Percentiles rank a stretch among this genome's conserved stretches.
These are phyloP conservation scores for Phytophthora sojae DNA, from an alignment of 352 stramenopile species.

Conservation along the genomic window DNA sequence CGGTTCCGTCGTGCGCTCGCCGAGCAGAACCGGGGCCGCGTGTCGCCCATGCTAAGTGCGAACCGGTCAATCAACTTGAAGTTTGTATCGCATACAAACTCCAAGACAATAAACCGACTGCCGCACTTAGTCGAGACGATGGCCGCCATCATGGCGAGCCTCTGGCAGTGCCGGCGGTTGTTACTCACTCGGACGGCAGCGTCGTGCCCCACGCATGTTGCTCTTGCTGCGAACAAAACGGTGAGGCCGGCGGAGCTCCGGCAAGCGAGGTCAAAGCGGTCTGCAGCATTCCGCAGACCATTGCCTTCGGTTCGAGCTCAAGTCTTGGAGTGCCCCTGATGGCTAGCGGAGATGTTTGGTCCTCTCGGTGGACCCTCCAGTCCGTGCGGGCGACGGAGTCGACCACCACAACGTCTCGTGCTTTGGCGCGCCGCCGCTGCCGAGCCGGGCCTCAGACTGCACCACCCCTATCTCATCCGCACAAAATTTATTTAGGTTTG, in stretches of 20 bases:
- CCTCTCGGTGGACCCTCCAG: neutral
- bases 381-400: neutral
- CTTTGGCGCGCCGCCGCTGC: neutral
- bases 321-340: too few species aligned
- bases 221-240: too few species aligned
- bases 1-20: slow-evolving; percentile 25
- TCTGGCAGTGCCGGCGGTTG: neutral
- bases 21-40: slow-evolving; percentile 5
- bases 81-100: slow-evolving; percentile 14
- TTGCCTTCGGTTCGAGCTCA: too few species aligned
- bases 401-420: slow-evolving; percentile 1
- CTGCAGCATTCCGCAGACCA: too few species aligned
- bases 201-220: too few species aligned
- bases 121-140: neutral
- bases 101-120: neutral
- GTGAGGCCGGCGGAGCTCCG: too few species aligned
- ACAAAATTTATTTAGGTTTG: too few species aligned
- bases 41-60: slow-evolving; percentile 20
- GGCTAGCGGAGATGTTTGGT: neutral
- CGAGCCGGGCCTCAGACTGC: too few species aligned
- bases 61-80: neutral
- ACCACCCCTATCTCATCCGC: neutral
- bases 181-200: too few species aligned
- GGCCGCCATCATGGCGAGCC: too few species aligned
- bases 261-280: too few species aligned